phyloP scores from a whole-genome alignment of 345 rosid genomes.

The Combretum micranthum region DNA sequence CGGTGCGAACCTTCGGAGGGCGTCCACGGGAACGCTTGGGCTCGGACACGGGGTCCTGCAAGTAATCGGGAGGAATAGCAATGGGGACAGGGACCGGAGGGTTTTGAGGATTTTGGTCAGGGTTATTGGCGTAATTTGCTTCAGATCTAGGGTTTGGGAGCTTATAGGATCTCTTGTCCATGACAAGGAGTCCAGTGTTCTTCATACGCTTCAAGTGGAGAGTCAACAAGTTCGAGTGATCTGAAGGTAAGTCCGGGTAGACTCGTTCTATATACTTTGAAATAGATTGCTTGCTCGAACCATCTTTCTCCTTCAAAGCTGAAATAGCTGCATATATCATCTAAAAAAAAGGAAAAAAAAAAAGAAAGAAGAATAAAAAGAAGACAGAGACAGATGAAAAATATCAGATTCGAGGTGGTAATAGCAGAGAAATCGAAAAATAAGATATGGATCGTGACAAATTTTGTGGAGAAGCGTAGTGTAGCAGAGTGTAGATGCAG shows the following conservation, averaged over 20 bases:
- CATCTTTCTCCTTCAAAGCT: slow-evolving; percentile 57
- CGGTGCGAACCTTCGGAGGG: background rate
- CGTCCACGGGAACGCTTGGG: slow-evolving; percentile 1
- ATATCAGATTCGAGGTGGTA: too few relatives aligned
- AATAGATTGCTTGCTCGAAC: slow-evolving; percentile 80
- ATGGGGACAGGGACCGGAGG: background rate
- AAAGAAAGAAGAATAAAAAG: too few relatives aligned
- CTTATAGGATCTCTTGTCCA: slow-evolving; percentile 62
- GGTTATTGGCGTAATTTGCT: background rate
- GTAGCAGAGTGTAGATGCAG: too few relatives aligned
- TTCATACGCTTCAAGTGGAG: slow-evolving; percentile 55
- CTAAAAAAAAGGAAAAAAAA: slow-evolving; percentile 12
- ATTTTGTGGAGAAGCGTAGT: too few relatives aligned
- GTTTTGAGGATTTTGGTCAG: background rate
- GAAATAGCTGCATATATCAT: slow-evolving; percentile 69
- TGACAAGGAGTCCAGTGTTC: slow-evolving; percentile 37
- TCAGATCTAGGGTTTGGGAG: slow-evolving; percentile 44
- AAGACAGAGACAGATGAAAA: too few relatives aligned
- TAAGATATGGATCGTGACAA: too few relatives aligned
- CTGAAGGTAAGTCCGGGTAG: slow-evolving; percentile 37
- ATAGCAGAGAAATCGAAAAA: too few relatives aligned
- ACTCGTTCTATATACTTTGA: slow-evolving; percentile 49
- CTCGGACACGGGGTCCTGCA: too few relatives aligned
- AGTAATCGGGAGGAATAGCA: background rate
- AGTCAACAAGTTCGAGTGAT: slow-evolving; percentile 49